Base-by-base conservation (phyloP, 306 rosid species). In the Cotoneaster glaucophyllus region DNA sequence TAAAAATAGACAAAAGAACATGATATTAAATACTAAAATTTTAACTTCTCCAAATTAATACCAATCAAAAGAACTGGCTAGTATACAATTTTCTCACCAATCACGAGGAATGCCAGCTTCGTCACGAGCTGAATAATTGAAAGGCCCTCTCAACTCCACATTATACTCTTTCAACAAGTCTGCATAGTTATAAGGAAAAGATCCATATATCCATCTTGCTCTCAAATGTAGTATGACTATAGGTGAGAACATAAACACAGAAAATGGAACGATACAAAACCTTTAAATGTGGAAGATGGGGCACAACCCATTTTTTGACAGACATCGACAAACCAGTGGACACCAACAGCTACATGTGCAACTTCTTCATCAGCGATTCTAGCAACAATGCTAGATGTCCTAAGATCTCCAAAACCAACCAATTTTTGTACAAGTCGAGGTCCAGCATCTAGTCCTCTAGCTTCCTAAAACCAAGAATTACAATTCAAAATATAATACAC, bases 391-490 rank as follows among this genome's bases (percentile, higher is more conserved):
- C 83, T 85, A 50, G 97, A 92, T 57, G 97, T 88, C 76, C 88
- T 78, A 34, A 75, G 78, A 81, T 95, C 98, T 81, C 98, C 98
- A 80, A 92, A 92, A 59, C 98, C 98, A 70, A 90, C 75, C 82
- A 95, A 66, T 70, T 88, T 95, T 79, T 95, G 88, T 75, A 90
- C 96, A 8, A 92, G 82, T 50, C 96, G 89, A 37, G 98, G 97
- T 65, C 97, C 98, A 14, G 98, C 98, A 85, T 92, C 98, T 58
- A 95, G 97, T 73, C 98, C 98, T 85, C 98, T 90, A 64, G 97
- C 98, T 82, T 95, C 97, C 98, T 95, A 84, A 43, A 70, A 56
- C 62, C 31, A 62, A 26, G 25, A 50, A 67, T 15, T 43, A 18
- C 41, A 26, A 48, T n/a, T 8, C 14, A 29, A 70, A 54, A 58